Base-by-base conservation (phyloP, 352 stramenopile species). In the Stephanocyclus meneghinianus region DNA sequence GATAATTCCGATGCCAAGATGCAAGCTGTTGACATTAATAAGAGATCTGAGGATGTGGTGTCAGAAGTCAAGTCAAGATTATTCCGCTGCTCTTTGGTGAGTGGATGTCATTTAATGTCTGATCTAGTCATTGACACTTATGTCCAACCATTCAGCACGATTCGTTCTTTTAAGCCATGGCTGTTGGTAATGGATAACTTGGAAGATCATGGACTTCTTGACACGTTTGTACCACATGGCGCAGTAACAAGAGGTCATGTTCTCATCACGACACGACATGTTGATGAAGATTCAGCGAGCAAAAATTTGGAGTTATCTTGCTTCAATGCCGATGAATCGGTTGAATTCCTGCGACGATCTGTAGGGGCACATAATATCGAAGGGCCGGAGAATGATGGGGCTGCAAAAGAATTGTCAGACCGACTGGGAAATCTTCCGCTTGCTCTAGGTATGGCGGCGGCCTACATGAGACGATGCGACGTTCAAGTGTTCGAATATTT, bases 161-260 rank as follows among this genome's bases (percentile, higher is more conserved):
- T 40, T 77, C 63, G 79, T 15, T 84, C 61, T 2, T 72, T 83
- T 48, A 76, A 90, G 7, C 80, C 83, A 2, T 91, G 86, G 86
- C 53, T 91, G 1, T 66, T 91, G 21, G 83, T 91, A n/a, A 88
- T 91, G 77, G 86, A 91, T 64, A 91, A 91, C 74, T 59, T 90
- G 2, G 86, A 91, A 55, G 79, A 91, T 70, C 72, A 71, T 37
- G 32, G n/a, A 8, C 30, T 89, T 13, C 32, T 91, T 7, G 53
- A 86, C 7, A 74, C 69, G 26, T 91, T 89, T 66, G 60, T 89
- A 8, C 85, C 85, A 6, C 62, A 71, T n/a, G 85, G 85, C 37
- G 74, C 80, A 18, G 74, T 73, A 57, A 72, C 32, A 13, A 78
- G 55, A 47, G 85, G 82, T 2, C 85, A 91, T 53, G 74, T 91